These are phyloP conservation scores for Paxillus involutus DNA, from an alignment of 768 basidiomycete genomes.

Conservation along the genomic window DNA sequence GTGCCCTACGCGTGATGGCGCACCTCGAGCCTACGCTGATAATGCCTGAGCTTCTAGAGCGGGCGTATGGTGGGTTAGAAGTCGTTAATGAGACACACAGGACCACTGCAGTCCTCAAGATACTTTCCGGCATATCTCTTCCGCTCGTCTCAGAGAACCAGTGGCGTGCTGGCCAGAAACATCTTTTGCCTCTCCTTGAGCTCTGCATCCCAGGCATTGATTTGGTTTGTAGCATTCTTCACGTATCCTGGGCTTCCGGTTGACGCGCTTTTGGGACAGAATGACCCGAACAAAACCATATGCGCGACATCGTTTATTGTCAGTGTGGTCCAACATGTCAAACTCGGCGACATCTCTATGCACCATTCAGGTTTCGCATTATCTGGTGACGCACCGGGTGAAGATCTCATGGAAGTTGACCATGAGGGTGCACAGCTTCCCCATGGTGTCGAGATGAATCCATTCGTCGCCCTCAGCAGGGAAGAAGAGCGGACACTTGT, in stretches of 20 bases:
- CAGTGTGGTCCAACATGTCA: constrained; percentile 70
- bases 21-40: constrained; percentile 80
- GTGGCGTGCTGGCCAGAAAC: constrained; percentile 87
- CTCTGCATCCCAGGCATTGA: constrained; percentile 92
- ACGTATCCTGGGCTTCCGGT: background rate
- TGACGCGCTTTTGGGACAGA: constrained; percentile 40
- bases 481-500: constrained; percentile 73
- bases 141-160: constrained; percentile 74
- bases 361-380: constrained; percentile 56
- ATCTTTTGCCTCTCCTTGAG: constrained; percentile 84
- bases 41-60: constrained; percentile 89
- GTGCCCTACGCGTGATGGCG: constrained; percentile 74
- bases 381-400: constrained; percentile 51
- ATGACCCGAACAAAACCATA: constrained; percentile 78
- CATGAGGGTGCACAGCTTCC: constrained; percentile 47
- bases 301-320: constrained; percentile 80
- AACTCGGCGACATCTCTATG: constrained; percentile 73
- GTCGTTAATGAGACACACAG: constrained; percentile 93
- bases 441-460: constrained; percentile 43
- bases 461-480: constrained; percentile 40
- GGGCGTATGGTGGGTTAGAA: constrained; percentile 90
- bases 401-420: constrained; percentile 56
- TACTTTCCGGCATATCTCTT: constrained; percentile 73
- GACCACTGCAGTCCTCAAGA: constrained; percentile 87
- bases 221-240: constrained; percentile 46